Conservation (phyloP, 768 basidiomycete genomes). For the Lactarius hatsudake region DNA sequence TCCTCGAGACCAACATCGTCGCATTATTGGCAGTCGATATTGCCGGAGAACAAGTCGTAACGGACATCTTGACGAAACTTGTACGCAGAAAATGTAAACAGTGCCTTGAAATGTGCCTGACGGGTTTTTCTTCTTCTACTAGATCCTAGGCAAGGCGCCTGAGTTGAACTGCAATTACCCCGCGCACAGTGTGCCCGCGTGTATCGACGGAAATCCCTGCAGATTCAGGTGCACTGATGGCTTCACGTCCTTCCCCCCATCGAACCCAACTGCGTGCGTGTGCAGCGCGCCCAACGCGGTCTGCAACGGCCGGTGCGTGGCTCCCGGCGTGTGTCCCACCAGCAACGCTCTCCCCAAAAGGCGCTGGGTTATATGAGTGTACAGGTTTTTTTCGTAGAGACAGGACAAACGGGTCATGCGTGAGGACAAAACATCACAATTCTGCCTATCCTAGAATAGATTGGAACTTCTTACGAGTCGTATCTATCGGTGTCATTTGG, state of each 20-base stretch:
- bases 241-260: constrained; percentile 35
- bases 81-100: constrained; percentile 31
- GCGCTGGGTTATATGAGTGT: constrained; percentile 25
- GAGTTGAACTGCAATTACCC: constrained; percentile 41
- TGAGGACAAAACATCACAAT: too few relatives aligned
- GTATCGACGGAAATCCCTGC: constrained; percentile 40
- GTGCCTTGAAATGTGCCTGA: neutral
- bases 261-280: constrained; percentile 41
- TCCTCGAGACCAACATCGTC: constrained; percentile 36
- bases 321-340: constrained; percentile 32
- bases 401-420: too few relatives aligned
- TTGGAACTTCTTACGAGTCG: too few relatives aligned
- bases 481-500: too few relatives aligned
- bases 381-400: too few relatives aligned
- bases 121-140: constrained; percentile 11
- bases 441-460: too few relatives aligned
- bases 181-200: constrained; percentile 38
- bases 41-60: constrained; percentile 35
- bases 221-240: constrained; percentile 47
- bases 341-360: constrained; percentile 28
- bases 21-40: constrained; percentile 33
- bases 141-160: constrained; percentile 32
- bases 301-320: constrained; percentile 48
- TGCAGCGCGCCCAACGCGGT: constrained; percentile 42
- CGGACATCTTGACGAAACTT: constrained; percentile 35